Conservation (phyloP, 2,329 filamentous ascomycete species). For the Zymoseptoria passerinii region DNA sequence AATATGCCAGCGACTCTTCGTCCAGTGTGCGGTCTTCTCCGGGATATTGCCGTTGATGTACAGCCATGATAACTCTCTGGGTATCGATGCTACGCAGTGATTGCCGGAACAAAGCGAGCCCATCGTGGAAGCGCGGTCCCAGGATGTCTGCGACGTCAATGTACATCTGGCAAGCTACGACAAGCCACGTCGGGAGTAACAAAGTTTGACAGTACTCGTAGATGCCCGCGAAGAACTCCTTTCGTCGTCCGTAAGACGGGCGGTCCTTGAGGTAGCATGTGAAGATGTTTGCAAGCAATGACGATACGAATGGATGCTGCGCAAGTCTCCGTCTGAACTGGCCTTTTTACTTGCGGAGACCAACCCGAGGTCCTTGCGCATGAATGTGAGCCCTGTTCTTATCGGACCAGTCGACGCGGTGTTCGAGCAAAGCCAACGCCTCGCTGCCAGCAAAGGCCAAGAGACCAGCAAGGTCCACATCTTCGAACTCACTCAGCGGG, state of each 20-base stretch:
- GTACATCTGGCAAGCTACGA: neutral
- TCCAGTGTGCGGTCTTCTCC: too few species aligned
- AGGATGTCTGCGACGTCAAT: neutral
- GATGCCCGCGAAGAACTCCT: too few species aligned
- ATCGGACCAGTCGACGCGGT: too few species aligned
- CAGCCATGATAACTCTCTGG: too few species aligned
- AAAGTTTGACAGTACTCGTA: too few species aligned
- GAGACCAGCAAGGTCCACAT: neutral
- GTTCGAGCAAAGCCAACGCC: too few species aligned
- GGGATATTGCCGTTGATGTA: too few species aligned
- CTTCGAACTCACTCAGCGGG: neutral
- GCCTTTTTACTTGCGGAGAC: neutral
- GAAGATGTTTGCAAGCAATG: neutral
- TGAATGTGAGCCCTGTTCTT: too few species aligned
- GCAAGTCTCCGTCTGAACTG: neutral
- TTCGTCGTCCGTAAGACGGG: too few species aligned
- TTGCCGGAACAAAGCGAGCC: neutral
- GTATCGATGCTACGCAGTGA: neutral
- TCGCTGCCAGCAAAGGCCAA: neutral
- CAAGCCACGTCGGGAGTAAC: neutral
- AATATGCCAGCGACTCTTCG: too few species aligned
- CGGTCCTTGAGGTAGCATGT: too few species aligned
- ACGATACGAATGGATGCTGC: neutral
- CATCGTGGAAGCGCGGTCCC: neutral
- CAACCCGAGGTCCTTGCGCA: neutral